Base-by-base conservation (phyloP, 163 green algal species). In the Chlamydomonas reinhardtii region DNA sequence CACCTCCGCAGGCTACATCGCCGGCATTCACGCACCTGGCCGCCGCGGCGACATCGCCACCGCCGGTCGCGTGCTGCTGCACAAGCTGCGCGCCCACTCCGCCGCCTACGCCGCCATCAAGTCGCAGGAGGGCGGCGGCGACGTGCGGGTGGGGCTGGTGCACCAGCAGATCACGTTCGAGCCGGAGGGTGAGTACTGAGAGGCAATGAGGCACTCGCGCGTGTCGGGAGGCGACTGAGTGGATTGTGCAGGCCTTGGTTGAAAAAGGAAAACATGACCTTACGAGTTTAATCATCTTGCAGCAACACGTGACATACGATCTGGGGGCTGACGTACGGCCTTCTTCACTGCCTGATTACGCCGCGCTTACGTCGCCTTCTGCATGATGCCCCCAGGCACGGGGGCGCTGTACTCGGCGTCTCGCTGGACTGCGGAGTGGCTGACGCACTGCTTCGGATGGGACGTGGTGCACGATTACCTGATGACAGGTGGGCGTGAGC, bases 51-150 rank as follows among this genome's bases (percentile, higher is more conserved):
- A 62, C 34, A 27, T 82, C 6, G 54, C 16, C 20, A 17, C 27
- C 20, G 82, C 73, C 27, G 90, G 87, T 27, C 89, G 84, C 1
- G 81, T 85, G 24, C 89, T 96, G 37, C 91, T 94, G 25, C 74
- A 93, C 84, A 92, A 94, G 90, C 77, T 96, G 25, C 75, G 88
- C 0, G 94, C 95, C 0, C 96, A 98, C 82, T 83, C 89, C 1
- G 90, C 91, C 16, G 95, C 89, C 3, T 98, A 97, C 89, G 79
- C 90, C 2, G 89, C 92, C 0, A 94, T 98, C 73, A 97, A 97
- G 79, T 74, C 64, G 0, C 74, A 96, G 82, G 92, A 92, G 66
- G 92, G 93, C 27, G 94, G 94, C 27, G 22, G 86, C 4, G 59
- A 77, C 25, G 84, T 91, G 48, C 69, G 83, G 17, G 88, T 98